Evolutionary conservation across 306 rosid genomes (phyloP), one percentile per base, ranked within the genome.

Genomic region (Ochetophila trinervis): DNA sequence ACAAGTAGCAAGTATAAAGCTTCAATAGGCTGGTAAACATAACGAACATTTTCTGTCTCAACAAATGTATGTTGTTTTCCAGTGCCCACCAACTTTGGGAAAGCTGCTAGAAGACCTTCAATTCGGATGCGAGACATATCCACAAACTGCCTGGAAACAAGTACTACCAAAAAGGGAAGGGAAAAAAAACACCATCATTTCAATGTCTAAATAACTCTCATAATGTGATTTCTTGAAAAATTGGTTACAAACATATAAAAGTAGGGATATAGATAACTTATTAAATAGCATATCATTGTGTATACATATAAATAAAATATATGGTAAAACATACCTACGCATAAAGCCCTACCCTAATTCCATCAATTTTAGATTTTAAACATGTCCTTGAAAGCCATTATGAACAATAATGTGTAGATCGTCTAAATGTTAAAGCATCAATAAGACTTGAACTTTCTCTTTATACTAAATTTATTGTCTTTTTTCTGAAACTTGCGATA

Each of bases 1-100:
- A 93, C 97, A 37, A 93, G 91, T 49, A 93, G 96, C 88, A 93
- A 81, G 80, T 86, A 90, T 65, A 93, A 58, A 63, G 88, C 84
- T 82, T 93, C 99, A 37, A 93, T 93, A 52, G 99, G 99, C 82
- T 93, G 99, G 80, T 86, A 93, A 78, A 93, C 96, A 71, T 93
- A 93, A 65, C 97, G 99, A 59, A 90, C 96, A 73, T 90, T 93
- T 70, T 93, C 99, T 1, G 99, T 90, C 85, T 93, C 99, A 37
- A 93, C 83, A 71, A 87, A 90, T 18, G 99, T 90, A 69, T 93
- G 99, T 30, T 93, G 99, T 71, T 93, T 90, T 57, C 99, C 99
- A 14, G 91, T 84, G 76, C 99, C 97, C 11, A 93, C 82, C 85
- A 93, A 75, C 87, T 93, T 93, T 34, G 99, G 99, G 76, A 90